A percentile compares a stretch with the other conserved stretches of the same genome.
These are phyloP conservation scores for Penium margaritaceum DNA, from an alignment of 139 green algal genomes.

Conservation along the genomic window DNA sequence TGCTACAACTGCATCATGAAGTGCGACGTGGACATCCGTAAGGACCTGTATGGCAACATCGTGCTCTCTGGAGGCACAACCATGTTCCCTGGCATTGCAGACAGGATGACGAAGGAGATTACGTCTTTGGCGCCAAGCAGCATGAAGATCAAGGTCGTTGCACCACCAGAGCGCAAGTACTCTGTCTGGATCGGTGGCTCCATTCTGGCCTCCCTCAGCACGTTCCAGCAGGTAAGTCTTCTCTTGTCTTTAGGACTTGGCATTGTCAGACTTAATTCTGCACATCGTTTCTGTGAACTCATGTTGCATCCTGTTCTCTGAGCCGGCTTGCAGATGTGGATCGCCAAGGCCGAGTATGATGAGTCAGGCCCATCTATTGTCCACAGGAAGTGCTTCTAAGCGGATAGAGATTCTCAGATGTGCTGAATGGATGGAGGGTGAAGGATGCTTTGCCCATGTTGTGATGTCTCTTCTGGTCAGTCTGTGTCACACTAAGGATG, in stretches of 20 bases:
- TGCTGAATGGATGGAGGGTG: no score
- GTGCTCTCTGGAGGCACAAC: constrained; percentile 51
- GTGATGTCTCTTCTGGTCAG: no score
- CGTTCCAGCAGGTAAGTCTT: constrained; percentile 50
- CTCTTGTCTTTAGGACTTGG: no score
- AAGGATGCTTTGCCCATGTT: no score
- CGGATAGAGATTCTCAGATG: no score
- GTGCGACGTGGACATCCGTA: constrained; percentile 52
- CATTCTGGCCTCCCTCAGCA: constrained; percentile 56
- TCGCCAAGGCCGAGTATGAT: constrained; percentile 91
- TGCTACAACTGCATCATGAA: constrained; percentile 57
- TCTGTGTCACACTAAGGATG: no score
- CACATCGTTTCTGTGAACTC: no score
- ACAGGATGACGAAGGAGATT: constrained; percentile 53
- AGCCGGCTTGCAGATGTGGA: constrained; percentile 66
- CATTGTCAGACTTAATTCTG: no score
- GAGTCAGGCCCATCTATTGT: constrained; percentile 93
- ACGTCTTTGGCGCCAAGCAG: constrained; percentile 44
- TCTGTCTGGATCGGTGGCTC: constrained; percentile 56
- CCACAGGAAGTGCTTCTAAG: constrained; percentile 92
- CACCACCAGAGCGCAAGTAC: constrained; percentile 54
- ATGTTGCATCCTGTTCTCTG: neutral
- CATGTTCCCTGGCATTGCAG: constrained; percentile 51
- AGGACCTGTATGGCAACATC: constrained; percentile 53
- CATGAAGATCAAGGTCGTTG: constrained; percentile 56